A percentile compares a stretch with the other conserved stretches of the same genome.
These are phyloP conservation scores for Chenopodium album DNA, from an alignment of 148 eudicot species.

Conservation along the genomic window DNA sequence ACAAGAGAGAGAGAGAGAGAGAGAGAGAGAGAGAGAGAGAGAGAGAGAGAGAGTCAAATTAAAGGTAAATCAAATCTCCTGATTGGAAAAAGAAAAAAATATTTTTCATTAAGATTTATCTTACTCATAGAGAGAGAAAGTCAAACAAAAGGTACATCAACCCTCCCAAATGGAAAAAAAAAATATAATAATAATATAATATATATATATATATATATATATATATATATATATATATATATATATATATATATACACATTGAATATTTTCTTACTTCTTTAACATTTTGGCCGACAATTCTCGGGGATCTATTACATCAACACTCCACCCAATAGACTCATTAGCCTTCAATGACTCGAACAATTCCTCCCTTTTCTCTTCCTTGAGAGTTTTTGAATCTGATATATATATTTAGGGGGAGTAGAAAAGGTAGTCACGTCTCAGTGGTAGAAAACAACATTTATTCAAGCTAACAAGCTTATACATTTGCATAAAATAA, in stretches of 20 bases:
- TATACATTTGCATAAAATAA: neutral
- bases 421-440: neutral
- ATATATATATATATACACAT: no score
- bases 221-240: no score
- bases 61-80: neutral
- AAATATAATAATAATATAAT: no score
- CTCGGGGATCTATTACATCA: constrained; percentile 92
- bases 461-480: neutral
- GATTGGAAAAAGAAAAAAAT: neutral
- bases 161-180: neutral
- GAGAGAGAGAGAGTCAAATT: neutral
- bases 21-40: neutral
- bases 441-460: neutral
- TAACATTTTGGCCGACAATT: constrained; percentile 94
- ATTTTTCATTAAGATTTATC: constrained; percentile 93
- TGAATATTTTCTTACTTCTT: constrained; percentile 50
- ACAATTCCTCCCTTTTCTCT: constrained; percentile 92
- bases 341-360: constrained; percentile 78
- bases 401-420: constrained; percentile 27
- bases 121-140: constrained; percentile 32
- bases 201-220: no score
- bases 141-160: neutral
- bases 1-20: neutral
- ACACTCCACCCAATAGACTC: constrained; percentile 93
- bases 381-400: constrained; percentile 97